A percentile compares a stretch with the other conserved stretches of the same genome.
Evolutionary conservation across 768 basidiomycete genomes (phyloP).

Genomic region (Aureoboletus auriporus): DNA sequence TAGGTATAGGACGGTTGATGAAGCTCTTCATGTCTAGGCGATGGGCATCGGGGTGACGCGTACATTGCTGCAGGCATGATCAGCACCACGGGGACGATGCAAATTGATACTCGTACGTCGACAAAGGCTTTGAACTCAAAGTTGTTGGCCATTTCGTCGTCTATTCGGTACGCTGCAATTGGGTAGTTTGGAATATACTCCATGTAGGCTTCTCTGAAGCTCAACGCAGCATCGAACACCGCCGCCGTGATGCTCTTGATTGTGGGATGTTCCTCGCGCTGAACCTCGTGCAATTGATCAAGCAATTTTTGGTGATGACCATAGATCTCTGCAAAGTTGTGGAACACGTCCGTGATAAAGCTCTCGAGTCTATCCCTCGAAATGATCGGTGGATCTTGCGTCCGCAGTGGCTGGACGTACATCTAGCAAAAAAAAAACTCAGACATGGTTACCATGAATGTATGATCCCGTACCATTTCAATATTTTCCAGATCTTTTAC

Average conservation of each 20-base stretch:
- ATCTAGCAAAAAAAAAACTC: conserved; percentile 45
- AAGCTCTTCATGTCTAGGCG: conserved; percentile 91
- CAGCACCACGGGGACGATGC: background rate
- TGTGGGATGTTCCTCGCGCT: conserved; percentile 80
- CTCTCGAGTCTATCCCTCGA: conserved; percentile 61
- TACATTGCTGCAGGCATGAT: conserved; percentile 35
- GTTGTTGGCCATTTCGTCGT: conserved; percentile 84
- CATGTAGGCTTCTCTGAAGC: conserved; percentile 91
- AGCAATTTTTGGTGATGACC: conserved; percentile 73
- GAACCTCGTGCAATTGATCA: conserved; percentile 78
- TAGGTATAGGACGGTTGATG: conserved; percentile 87
- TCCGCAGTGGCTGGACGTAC: conserved; percentile 73
- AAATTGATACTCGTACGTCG: conserved; percentile 48
- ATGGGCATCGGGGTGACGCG: conserved; percentile 70
- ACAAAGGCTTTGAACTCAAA: conserved; percentile 76
- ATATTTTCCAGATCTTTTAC: conserved; percentile 90
- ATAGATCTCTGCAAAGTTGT: conserved; percentile 78
- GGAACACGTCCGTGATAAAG: conserved; percentile 86
- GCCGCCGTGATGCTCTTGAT: conserved; percentile 80
- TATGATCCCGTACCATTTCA: conserved; percentile 47
- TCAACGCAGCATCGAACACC: conserved; percentile 83
- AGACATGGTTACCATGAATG: conserved; percentile 15
- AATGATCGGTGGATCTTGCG: conserved; percentile 74
- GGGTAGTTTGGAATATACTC: conserved; percentile 94
- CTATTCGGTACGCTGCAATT: conserved; percentile 82